phyloP scores from a whole-genome alignment of 768 basidiomycete species.

The Auricularia auricula-judae region DNA sequence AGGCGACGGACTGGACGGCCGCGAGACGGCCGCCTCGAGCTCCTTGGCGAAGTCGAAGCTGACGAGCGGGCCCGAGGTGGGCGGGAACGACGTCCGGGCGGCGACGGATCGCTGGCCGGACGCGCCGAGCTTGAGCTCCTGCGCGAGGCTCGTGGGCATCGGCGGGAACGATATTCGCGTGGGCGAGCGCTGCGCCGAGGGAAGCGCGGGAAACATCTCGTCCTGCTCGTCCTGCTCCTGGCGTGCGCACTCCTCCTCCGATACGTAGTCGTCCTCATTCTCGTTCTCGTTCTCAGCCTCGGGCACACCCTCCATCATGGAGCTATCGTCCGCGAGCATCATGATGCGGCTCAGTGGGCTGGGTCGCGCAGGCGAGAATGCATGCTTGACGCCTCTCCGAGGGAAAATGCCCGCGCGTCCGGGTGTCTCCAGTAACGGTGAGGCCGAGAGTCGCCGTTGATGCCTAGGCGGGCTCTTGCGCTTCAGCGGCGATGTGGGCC shows the following conservation, averaged over 20 bases:
- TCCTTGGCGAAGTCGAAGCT: background rate
- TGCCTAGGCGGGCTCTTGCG: background rate
- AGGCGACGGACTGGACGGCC: background rate
- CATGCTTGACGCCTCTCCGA: constrained; percentile 42
- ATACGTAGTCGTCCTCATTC: background rate
- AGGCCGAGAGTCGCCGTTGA: background rate
- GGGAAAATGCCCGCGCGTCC: background rate
- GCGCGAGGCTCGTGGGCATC: background rate
- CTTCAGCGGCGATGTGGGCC: background rate
- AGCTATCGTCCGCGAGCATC: constrained; percentile 39
- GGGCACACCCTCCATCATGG: background rate
- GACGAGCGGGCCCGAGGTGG: background rate
- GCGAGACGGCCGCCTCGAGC: background rate
- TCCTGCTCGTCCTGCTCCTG: background rate
- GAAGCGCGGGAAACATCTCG: background rate
- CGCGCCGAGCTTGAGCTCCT: background rate
- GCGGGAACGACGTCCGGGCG: background rate
- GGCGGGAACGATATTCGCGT: background rate
- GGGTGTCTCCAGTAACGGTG: background rate
- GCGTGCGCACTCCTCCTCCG: background rate
- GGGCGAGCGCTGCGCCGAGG: background rate
- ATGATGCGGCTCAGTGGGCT: constrained; percentile 74
- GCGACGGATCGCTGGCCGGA: background rate
- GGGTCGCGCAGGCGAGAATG: constrained; percentile 71
- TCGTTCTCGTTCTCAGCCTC: background rate